Evolutionary conservation across 2,329 filamentous ascomycete species (phyloP).

Genomic region (Colletotrichum australisinense): DNA sequence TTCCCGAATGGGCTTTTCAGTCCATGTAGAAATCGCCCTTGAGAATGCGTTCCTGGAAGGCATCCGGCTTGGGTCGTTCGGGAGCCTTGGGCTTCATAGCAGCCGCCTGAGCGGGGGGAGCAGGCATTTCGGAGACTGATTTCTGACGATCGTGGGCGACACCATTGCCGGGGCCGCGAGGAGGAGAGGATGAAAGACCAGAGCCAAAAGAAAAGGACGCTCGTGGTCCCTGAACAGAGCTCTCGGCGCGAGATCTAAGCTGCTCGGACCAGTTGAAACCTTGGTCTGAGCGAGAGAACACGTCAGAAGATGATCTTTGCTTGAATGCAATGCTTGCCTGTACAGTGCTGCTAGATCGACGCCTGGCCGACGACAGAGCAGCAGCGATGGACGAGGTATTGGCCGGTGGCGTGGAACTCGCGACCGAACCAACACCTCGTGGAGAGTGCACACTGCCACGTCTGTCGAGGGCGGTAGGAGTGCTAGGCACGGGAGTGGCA

Average conservation of each 20-base stretch:
- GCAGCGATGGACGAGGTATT: conserved; percentile 47
- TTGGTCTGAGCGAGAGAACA: conserved; percentile 75
- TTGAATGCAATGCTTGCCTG: conserved; percentile 71
- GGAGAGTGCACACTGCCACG: conserved; percentile 35
- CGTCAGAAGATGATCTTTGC: conserved; percentile 74
- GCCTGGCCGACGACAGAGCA: conserved; percentile 47
- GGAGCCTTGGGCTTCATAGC: conserved; percentile 57
- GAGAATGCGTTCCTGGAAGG: conserved; percentile 95
- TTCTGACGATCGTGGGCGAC: conserved; percentile 73
- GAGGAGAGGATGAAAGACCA: conserved; percentile 53
- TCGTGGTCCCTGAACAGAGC: conserved; percentile 71
- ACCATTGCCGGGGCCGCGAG: conserved; percentile 47
- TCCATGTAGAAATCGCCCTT: conserved; percentile 99
- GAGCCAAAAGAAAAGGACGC: conserved; percentile 70
- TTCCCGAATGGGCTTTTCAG: conserved; percentile 54
- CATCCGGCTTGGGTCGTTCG: conserved; percentile 81
- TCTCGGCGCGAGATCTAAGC: conserved; percentile 90
- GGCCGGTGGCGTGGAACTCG: conserved; percentile 42
- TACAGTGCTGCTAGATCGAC: conserved; percentile 52
- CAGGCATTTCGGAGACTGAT: conserved; percentile 74
- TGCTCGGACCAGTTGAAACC: conserved; percentile 98
- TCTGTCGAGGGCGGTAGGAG: conserved; percentile 44
- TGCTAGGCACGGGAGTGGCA: conserved; percentile 47
- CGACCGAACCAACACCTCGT: background rate
- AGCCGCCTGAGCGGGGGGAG: conserved; percentile 64